Evolutionary conservation across 768 basidiomycete species (phyloP), one percentile per base, ranked within the genome.

Genomic region (Xanthoconium stramineum): DNA sequence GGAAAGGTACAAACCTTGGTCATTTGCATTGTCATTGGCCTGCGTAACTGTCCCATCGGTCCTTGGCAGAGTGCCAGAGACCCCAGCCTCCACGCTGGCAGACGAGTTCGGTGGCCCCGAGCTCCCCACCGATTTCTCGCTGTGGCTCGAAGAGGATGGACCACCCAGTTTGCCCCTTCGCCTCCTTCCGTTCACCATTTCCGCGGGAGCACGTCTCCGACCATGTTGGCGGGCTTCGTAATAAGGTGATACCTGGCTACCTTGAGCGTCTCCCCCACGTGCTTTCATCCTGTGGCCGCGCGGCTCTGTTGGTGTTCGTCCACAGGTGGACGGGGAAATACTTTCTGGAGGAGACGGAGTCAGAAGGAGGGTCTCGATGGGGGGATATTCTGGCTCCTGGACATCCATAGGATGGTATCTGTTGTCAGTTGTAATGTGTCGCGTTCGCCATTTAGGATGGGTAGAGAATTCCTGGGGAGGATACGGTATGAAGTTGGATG

Each of bases 361-460:
- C 6, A 12, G 19, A 36, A 48, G 57, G 2, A 69, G 56, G 5
- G 53, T 57, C 45, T 61, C 65, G 0, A 63, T 61, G 14, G 68
- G 63, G 15, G 61, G 58, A 35, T 50, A 11, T 10, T 59, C 60
- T 12, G 51, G 42, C 29, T 65, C 59, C 15, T 45, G 55, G 10
- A 8, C 6, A 5, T 37, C 42, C 15, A 38, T 42, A 29, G 51
- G 3, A 8, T 40, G 57, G n/a, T 30, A 15, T 19, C 20, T 58
- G 24, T 4, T 40, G 5, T 62, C 52, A n/a, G 44, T 10, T 3
- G 19, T 7, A 33, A 20, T 2, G n/a, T 42, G 15, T 40, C 57
- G 57, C 24, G 12, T 39, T 24, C 58, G 65, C 67, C 62, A 67
- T 55, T 47, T 52, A 9, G 65, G 55, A 32, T 69, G 65, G 14